Evolutionary conservation across 2,329 filamentous ascomycete species (phyloP).

Genomic region (Juglanconis oblonga): DNA sequence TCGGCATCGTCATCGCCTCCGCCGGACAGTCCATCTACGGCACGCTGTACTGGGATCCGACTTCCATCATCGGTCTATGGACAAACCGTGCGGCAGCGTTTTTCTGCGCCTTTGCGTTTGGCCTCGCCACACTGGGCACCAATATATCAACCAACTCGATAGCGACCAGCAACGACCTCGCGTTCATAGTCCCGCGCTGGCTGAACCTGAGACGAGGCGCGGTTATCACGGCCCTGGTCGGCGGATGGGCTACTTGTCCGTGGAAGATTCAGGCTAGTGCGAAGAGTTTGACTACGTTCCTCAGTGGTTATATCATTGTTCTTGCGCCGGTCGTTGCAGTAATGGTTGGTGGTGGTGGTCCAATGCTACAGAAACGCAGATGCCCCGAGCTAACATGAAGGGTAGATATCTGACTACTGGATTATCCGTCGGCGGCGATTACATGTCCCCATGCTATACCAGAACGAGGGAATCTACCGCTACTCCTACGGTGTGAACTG

Average conservation of each 20-base stretch:
- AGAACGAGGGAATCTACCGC: conserved; percentile 1
- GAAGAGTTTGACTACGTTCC: conserved; percentile 12
- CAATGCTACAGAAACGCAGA: neutral
- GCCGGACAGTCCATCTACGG: conserved; percentile 44
- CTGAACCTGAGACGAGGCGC: conserved; percentile 31
- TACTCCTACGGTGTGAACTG: conserved; percentile 5
- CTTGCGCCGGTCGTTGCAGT: conserved; percentile 21
- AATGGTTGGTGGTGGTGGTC: neutral
- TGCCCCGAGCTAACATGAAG: neutral
- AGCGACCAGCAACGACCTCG: conserved; percentile 44
- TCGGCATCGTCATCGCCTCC: conserved; percentile 46
- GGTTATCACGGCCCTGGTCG: conserved; percentile 28
- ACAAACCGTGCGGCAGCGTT: conserved; percentile 30
- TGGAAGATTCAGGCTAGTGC: conserved; percentile 33
- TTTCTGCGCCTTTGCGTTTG: conserved; percentile 25
- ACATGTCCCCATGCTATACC: conserved; percentile 6
- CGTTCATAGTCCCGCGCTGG: conserved; percentile 28
- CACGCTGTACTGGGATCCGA: conserved; percentile 46
- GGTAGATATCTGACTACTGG: conserved; percentile 9
- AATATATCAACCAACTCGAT: conserved; percentile 40
- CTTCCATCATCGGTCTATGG: conserved; percentile 43
- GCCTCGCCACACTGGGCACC: conserved; percentile 37
- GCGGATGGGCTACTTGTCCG: conserved; percentile 32
- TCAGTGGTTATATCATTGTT: conserved; percentile 20
- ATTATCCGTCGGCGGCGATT: neutral